Conservation (phyloP, 495 filamentous ascomycete species). For the Aspergillus saccharolyticus region DNA sequence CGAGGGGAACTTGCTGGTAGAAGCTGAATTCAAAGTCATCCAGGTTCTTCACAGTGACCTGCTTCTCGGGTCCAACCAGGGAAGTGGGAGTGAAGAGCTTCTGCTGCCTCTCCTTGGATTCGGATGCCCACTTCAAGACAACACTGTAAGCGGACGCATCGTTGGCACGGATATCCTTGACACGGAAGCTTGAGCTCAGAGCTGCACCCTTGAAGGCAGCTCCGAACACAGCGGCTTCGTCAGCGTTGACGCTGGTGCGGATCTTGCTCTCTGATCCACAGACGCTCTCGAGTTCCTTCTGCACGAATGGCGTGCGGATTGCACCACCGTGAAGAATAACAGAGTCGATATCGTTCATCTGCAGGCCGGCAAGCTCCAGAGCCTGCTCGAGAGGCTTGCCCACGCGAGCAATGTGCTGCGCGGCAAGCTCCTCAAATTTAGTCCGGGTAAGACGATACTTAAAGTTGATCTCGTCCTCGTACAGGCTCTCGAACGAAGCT, state of each 20-base stretch:
- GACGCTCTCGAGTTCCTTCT: constrained; percentile 76
- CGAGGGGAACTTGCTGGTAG: constrained; percentile 59
- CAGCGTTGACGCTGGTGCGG: constrained; percentile 89
- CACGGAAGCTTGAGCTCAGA: constrained; percentile 87
- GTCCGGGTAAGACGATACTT: constrained; percentile 80
- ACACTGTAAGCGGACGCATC: constrained; percentile 71
- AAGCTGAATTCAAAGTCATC: constrained; percentile 81
- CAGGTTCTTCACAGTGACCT: constrained; percentile 79
- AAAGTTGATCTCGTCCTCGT: constrained; percentile 83
- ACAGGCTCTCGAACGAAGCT: constrained; percentile 79
- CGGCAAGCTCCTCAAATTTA: constrained; percentile 78
- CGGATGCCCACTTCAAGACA: constrained; percentile 60
- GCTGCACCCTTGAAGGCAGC: constrained; percentile 91
- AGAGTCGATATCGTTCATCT: constrained; percentile 74
- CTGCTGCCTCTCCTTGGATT: constrained; percentile 61
- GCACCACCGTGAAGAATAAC: constrained; percentile 91
- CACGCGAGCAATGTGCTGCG: constrained; percentile 62
- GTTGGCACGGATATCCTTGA: constrained; percentile 85
- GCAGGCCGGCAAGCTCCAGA: constrained; percentile 64
- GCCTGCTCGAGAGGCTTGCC: constrained; percentile 66
- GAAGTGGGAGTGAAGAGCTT: constrained; percentile 78
- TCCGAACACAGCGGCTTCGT: constrained; percentile 95
- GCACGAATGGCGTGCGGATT: constrained; percentile 89
- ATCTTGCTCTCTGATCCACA: constrained; percentile 71
- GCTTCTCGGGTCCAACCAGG: constrained; percentile 72